Percentiles rank a stretch among this genome's conserved stretches.
Conservation (phyloP, 148 eudicot species). For the Persicaria tinctoria region DNA sequence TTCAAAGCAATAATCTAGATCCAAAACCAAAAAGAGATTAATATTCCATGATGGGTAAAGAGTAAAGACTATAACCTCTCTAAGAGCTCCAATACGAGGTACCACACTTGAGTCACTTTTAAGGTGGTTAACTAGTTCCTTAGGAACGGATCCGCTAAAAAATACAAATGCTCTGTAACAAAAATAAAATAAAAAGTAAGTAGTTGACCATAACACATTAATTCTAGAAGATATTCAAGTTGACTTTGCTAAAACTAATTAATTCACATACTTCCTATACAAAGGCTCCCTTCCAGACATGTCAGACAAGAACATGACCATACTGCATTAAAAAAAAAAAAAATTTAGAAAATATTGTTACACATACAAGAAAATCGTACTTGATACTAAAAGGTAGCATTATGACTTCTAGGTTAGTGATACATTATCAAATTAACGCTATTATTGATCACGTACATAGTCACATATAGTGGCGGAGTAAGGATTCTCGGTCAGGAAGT, state of each 20-base stretch:
- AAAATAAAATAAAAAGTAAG: neutral
- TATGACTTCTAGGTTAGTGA: neutral
- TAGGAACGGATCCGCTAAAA: slow-evolving; percentile 75
- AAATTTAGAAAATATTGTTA: neutral
- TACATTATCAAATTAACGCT: neutral
- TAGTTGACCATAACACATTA: neutral
- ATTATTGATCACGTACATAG: too few relatives aligned
- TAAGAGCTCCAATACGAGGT: slow-evolving; percentile 90
- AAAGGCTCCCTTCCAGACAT: slow-evolving; percentile 99
- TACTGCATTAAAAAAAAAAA: slow-evolving; percentile 41
- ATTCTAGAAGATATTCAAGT: neutral
- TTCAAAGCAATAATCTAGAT: neutral
- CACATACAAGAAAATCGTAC: too few relatives aligned
- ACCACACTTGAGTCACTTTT: slow-evolving; percentile 85
- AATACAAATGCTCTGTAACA: slow-evolving; percentile 78
- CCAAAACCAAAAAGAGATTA: neutral
- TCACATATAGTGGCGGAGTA: too few relatives aligned
- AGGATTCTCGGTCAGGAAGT: too few relatives aligned
- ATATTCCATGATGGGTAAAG: neutral
- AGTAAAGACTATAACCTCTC: slow-evolving; percentile 53
- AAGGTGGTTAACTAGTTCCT: slow-evolving; percentile 63
- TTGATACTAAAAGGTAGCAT: neutral
- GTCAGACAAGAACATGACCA: slow-evolving; percentile 95
- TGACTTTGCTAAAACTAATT: neutral
- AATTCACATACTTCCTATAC: slow-evolving; percentile 66